Evolutionary conservation across 495 filamentous ascomycete species (phyloP), one percentile per base, ranked within the genome.

Genomic region (Penicillium canariense): DNA sequence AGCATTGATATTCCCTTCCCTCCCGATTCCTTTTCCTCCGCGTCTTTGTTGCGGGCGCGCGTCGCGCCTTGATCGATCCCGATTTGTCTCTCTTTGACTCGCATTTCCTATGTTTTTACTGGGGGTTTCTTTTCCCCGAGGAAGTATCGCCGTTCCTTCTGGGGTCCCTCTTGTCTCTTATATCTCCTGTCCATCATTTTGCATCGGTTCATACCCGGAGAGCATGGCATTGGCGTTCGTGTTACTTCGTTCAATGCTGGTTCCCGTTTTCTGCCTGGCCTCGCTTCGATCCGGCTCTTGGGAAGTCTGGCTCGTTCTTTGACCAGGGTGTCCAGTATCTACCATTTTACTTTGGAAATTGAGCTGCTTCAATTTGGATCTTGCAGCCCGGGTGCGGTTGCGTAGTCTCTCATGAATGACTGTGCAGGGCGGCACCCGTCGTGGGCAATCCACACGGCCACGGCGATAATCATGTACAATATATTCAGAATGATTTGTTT

Each of bases 161-260:
- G n/a, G n/a, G n/a, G n/a, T n/a, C n/a, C 9, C 45, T 0, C 2
- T 23, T 30, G 1, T 30, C 31, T 22, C 23, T 35, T 36, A 31
- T 30, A 7, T 43, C n/a, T 39, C 44, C 42, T 47, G 44, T 27
- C 58, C 43, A 46, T 52, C 49, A 46, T 56, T 59, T n/a, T 60
- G 60, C 63, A 64, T 66, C 25, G 27, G 53, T 53, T 53, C 52
- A 49, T 52, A 25, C 28, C 34, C 18, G 54, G 57, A 44, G 55
- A 50, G 55, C 55, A 60, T 44, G 64, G 64, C 50, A 58, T 64
- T 61, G 61, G 53, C 34, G 20, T n/a, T 20, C 55, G 58, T 47
- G 55, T 61, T 63, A 43, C 28, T 57, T 61, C 11, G n/a, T 39
- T 39, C 26, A 25, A 9, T 44, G 39, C 42, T 8, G 48, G 1